Evolutionary conservation across 768 basidiomycete genomes (phyloP), one percentile per base, ranked within the genome.

Genomic region (Auricularia heimuer): DNA sequence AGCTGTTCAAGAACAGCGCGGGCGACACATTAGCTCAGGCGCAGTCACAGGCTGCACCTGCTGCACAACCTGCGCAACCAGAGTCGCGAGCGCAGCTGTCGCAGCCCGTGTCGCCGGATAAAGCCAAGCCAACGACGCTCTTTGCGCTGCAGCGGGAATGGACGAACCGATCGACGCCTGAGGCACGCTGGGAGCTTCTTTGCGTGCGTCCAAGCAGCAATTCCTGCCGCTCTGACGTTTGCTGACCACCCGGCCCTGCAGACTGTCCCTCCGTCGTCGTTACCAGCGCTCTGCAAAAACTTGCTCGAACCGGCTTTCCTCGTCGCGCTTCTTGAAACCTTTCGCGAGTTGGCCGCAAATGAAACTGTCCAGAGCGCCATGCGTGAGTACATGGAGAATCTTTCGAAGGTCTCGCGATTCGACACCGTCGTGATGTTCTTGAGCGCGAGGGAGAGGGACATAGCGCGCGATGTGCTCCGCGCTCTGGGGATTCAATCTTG

Each of bases 281-380:
- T 92, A 34, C 88, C 89, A 0, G 68, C 77, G 1, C 73, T 93
- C 45, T 90, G 89, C 75, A 81, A 87, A 69, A 83, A 79, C 0
- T 89, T 89, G 0, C 78, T 93, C 37, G 91, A 92, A 54, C 82
- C 91, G 0, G 69, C 78, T 1, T 69, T 89, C 34, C 80, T 93
- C 18, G 77, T 78, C 2, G 82, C 83, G 1, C 77, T 92, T 24
- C 71, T 92, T 33, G 75, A 78, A 35, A 81, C 80, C 2, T 83
- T 91, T 67, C 33, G 42, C 21, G 8, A 56, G 6, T 36, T 72
- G 70, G 7, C 69, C 33, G 58, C 72, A 60, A 60, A 61, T 68
- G 65, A 65, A 54, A 44, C 70, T 67, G 33, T 3, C 68, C 68
- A 44, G 67, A 37, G 4, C 64, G 69, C 29, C 4, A 74, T 83